Evolutionary conservation across 2,329 filamentous ascomycete species (phyloP), one percentile per base, ranked within the genome.

Genomic region (Botrytis fabae): DNA sequence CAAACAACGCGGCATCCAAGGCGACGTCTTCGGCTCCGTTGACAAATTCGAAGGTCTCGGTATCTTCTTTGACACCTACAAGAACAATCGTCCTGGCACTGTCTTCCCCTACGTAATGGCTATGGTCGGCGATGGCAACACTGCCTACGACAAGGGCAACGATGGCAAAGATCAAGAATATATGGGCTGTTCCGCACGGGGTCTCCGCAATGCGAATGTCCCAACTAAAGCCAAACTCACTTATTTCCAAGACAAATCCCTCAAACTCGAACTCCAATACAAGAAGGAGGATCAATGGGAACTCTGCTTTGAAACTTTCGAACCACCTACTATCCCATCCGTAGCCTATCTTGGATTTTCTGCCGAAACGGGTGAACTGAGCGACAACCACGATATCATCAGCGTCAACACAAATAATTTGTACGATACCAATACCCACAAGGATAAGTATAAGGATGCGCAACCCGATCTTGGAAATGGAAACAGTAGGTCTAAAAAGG

Each of bases 61-160:
- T 71, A 88, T 99, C 83, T 98, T 82, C 85, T 89, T 99, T 84
- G 96, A 99, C 82, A 99, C 96, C 62, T 99, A 99, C 88, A 99
- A 99, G 90, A 99, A 99, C 86, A 97, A 98, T 85, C 91, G 96
- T 22, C 95, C 96, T 0, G 96, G 96, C 61, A 92, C 94, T 60
- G 93, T 97, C 64, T 99, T 99, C 84, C 96, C 96, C 69, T 98
- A 97, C 81, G 92, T 99, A 80, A 98, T 98, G 95, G 95, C 95
- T 75, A 98, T 98, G 96, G 87, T 94, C 78, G 96, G 96, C 74
- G 96, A 99, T 82, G 95, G 96, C 75, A 86, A 94, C 81, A 97
- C 92, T 10, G 82, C 86, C 22, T 99, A 99, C 84, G 94, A 98
- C 85, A 94, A 98, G 85, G 90, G 91, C 79, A 95, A 95, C 80